Base-by-base conservation (phyloP, 2,329 filamentous ascomycete species). In the Alternaria arbusti region DNA sequence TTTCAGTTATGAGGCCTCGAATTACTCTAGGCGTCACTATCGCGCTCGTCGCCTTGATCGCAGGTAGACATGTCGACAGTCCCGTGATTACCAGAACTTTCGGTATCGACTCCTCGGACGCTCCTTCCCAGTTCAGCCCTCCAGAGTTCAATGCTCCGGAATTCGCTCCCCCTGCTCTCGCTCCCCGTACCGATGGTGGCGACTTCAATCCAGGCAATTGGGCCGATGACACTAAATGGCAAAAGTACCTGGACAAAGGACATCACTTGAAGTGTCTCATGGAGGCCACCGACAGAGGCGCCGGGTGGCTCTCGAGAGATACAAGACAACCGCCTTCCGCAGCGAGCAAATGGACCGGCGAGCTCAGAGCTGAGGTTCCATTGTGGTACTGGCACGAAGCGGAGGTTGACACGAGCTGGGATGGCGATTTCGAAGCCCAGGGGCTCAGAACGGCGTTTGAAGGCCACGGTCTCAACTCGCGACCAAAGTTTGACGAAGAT, bases 321-420 rank as follows among this genome's bases (percentile, higher is more conserved):
- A 62, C 44, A 0, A 49, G 65, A 5, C 51, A 40, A 3, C 70
- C 69, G 7, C 67, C 69, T 17, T 73, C 71, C 4, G 69, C 66
- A 9, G 55, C 59, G 4, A 74, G 69, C 36, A 36, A 3, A 4
- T 75, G 71, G 70, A 59, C 54, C 10, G 61, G 67, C 6, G 66
- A 72, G 20, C 57, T 72, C 9, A 55, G 28, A 69, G 65, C 47
- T 7, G 63, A 67, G 9, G 45, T 71, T 2, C 11, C 13, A 20
- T 54, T 26, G 9, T 72, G 71, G 70, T 36, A 23, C 32, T 73
- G 71, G 71, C 28, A 54, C n/a, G 50, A 70, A 4, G 15, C 13
- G 1, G 22, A 47, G 4, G 12, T 30, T 7, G 30, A 60, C 15
- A 46, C 36, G 13, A 57, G 36, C 6, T 26, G 40, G n/a, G 59